A percentile compares a stretch with the other conserved stretches of the same genome.
phyloP scores from a whole-genome alignment of 305 asterid genomes.

The Stenogyne calaminthoides region DNA sequence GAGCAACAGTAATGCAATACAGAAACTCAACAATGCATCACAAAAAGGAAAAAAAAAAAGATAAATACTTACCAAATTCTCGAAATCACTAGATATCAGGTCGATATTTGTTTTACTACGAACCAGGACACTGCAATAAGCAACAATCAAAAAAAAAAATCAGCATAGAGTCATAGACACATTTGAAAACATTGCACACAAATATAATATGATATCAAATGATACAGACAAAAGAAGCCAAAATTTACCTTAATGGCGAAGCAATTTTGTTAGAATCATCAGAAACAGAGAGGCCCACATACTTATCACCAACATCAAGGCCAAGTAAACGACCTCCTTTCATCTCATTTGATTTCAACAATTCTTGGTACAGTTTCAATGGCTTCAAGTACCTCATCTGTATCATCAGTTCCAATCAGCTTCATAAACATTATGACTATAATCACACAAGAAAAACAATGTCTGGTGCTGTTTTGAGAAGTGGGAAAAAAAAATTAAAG shows the following conservation, averaged over 20 bases:
- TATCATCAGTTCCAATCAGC: conserved; percentile 22
- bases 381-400: conserved; percentile 84
- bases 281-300: conserved; percentile 85
- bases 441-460: not conserved
- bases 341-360: conserved; percentile 48
- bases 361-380: conserved; percentile 53
- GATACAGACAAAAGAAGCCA: conserved; percentile 19
- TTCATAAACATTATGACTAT: conserved; percentile 13
- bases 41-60: not conserved
- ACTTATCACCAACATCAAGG: conserved; percentile 87
- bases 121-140: conserved; percentile 67
- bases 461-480: conserved; percentile 2
- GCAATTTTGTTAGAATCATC: conserved; percentile 64
- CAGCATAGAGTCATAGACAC: not conserved
- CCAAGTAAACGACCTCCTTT: conserved; percentile 70
- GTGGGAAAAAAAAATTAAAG: not conserved
- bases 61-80: conserved; percentile 54
- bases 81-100: conserved; percentile 69
- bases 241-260: conserved; percentile 66
- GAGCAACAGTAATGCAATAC: not conserved
- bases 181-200: not conserved
- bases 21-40: conserved; percentile 13
- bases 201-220: not conserved
- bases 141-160: conserved; percentile 26
- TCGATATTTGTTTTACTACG: conserved; percentile 62